Base-by-base conservation (phyloP, 1,139 yeast species). In the Candida albicans region DNA sequence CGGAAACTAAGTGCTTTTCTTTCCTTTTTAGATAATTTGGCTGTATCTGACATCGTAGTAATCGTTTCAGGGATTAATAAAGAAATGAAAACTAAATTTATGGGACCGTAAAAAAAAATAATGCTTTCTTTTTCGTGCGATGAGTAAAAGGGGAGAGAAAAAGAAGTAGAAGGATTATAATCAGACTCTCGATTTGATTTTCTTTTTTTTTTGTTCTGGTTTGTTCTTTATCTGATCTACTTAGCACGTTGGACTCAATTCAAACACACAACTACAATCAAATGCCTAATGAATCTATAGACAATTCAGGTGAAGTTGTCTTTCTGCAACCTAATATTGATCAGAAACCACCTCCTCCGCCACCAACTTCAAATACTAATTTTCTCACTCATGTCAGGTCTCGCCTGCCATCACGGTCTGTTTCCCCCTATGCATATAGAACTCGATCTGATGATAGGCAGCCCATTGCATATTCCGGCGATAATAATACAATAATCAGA, bases 1-100 rank as follows among this genome's bases (percentile, higher is more conserved):
- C 82, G 74, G 65, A 87, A 88, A 60, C 84, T 83, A 44, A 83
- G 76, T 5, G 95, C 93, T 64, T 88, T 87, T 47, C 75, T 73
- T 64, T 88, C 88, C 59, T 87, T 87, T 73, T 88, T 88, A 9
- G 93, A 84, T 33, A 87, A 70, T 61, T 63, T 62, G 18, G 40
- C 50, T 47, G 45, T 52, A 35, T 70, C 68, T 37, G 53, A 47
- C 69, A 61, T 62, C 13, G 9, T 35, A 8, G 30, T 24, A 33
- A 31, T n/a, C 38, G 26, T 8, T 27, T n/a, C 9, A 36, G 36
- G 14, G 31, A 35, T 31, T 36, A 30, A 22, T 9, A 33, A 31
- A 31, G 11, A 31, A 31, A 2, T 12, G n/a, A 14, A 15, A 32
- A 15, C 13, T 2, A 4, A 32, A n/a, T n/a, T n/a, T n/a, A n/a